These are phyloP conservation scores for Cordyceps cateniannulata DNA, from an alignment of 2,329 filamentous ascomycete species.

Conservation along the genomic window DNA sequence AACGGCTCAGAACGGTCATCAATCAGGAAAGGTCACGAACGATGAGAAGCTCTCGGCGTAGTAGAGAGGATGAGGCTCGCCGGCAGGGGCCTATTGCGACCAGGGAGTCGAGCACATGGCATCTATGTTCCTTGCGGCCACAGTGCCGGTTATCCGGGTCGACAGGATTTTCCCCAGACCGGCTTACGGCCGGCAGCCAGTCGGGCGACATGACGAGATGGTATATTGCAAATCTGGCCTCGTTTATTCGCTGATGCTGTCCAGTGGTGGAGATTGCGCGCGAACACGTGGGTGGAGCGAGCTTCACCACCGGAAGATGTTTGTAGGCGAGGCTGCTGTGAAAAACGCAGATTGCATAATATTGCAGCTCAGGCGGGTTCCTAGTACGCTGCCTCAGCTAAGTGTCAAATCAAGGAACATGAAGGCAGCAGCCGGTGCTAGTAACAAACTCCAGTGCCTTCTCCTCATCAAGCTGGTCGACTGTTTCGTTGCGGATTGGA, in stretches of 20 bases:
- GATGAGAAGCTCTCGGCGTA: background rate
- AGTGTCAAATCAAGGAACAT: background rate
- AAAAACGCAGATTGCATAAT: background rate
- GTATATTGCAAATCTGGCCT: background rate
- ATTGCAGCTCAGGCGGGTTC: background rate
- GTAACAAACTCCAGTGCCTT: no score
- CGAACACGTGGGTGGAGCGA: conserved; percentile 6
- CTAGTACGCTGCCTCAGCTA: background rate
- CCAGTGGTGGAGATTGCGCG: background rate
- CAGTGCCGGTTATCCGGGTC: background rate
- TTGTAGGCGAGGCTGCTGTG: background rate
- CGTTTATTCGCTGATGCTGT: background rate
- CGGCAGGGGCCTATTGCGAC: background rate
- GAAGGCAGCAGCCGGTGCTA: background rate
- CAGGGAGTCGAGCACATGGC: background rate
- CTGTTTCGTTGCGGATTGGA: background rate
- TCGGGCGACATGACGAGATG: background rate
- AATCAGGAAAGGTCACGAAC: background rate
- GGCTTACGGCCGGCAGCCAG: background rate
- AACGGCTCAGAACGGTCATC: background rate
- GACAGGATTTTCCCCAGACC: background rate
- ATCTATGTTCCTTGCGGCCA: background rate
- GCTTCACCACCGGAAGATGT: background rate
- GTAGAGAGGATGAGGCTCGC: background rate
- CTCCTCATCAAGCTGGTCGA: background rate